These are phyloP conservation scores for Isoetes engelmannii DNA, from an alignment of 83 land plant species.

Conservation along the genomic window DNA sequence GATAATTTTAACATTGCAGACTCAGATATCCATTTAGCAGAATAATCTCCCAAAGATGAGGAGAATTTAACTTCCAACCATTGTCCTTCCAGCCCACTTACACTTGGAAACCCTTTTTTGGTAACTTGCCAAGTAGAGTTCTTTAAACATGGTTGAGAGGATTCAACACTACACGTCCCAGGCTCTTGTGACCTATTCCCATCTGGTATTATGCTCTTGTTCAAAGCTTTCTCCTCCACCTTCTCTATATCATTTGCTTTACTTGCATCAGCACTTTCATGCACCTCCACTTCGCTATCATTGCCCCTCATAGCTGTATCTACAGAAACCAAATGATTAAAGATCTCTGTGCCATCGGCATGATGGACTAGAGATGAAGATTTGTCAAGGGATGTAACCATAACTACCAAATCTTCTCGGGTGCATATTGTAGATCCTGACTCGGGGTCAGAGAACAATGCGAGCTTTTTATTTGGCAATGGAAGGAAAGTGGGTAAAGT, in stretches of 20 bases:
- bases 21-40: constrained; percentile 20
- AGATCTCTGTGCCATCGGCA: constrained; percentile 30
- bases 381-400: constrained; percentile 7
- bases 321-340: constrained; percentile 1
- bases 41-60: constrained; percentile 19
- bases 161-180: constrained; percentile 6
- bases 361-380: constrained; percentile 19
- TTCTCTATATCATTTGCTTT: no score
- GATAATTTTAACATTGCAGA: constrained; percentile 2
- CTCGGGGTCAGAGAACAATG: constrained; percentile 21
- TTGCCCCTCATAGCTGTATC: not conserved
- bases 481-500: not conserved
- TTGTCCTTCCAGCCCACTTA: constrained; percentile 17
- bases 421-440: constrained; percentile 18
- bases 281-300: constrained; percentile 1
- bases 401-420: constrained; percentile 28
- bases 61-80: constrained; percentile 19
- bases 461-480: constrained; percentile 20
- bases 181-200: constrained; percentile 8
- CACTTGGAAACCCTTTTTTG: constrained; percentile 22
- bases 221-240: not conserved
- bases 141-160: not conserved
- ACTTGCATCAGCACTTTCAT: not conserved
- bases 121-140: constrained; percentile 18
- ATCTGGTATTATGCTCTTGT: constrained; percentile 1